These are phyloP conservation scores for Ustilago tritici DNA, from an alignment of 1,284 basidiomycete species.

Conservation along the genomic window DNA sequence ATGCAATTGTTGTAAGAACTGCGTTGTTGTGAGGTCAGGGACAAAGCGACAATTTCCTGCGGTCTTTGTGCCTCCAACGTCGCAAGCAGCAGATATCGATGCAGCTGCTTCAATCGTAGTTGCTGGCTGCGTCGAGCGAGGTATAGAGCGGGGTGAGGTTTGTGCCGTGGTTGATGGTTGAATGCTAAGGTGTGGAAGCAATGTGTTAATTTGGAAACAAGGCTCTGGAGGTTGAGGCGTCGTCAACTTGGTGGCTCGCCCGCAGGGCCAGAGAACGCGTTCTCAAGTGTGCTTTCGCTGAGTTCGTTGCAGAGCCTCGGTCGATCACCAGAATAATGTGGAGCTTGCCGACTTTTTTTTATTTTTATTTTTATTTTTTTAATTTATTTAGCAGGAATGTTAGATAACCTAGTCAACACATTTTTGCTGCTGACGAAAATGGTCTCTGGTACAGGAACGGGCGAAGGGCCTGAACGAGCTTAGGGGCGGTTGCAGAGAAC, in stretches of 20 bases:
- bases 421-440: neutral
- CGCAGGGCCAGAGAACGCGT: conserved; percentile 6
- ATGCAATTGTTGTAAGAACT: neutral
- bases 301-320: conserved; percentile 14
- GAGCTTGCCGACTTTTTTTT: conserved; percentile 5
- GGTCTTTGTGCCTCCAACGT: neutral
- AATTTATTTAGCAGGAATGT: no score
- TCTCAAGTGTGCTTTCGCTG: neutral
- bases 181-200: neutral
- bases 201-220: conserved; percentile 12
- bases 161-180: neutral
- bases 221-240: conserved; percentile 32
- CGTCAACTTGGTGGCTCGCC: conserved; percentile 35
- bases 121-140: neutral
- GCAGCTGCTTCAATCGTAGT: neutral
- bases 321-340: conserved; percentile 40
- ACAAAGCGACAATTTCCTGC: neutral
- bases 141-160: neutral
- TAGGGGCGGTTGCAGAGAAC: conserved; percentile 1
- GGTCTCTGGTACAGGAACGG: neutral
- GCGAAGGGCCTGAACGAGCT: neutral
- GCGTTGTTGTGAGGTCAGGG: neutral
- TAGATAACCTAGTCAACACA: no score
- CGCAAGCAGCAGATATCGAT: neutral
- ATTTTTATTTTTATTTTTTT: neutral